Conservation (phyloP, 2,329 filamentous ascomycete genomes). For the Truncatella angustata region DNA sequence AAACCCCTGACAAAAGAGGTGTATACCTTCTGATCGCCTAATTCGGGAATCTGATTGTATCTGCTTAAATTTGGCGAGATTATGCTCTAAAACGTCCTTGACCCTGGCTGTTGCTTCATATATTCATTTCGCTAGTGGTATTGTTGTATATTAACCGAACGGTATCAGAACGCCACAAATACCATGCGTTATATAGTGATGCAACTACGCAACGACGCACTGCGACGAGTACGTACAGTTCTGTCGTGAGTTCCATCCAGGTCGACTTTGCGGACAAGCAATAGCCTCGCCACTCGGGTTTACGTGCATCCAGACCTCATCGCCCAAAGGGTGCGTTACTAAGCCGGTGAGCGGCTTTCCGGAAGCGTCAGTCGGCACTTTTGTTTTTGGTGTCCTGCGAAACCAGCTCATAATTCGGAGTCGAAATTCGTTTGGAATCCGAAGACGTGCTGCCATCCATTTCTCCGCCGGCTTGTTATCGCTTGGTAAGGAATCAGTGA, state of each 20-base stretch:
- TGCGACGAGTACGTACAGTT: background rate
- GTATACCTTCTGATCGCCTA: too few relatives aligned
- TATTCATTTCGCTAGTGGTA: too few relatives aligned
- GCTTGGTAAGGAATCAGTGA: conserved; percentile 40
- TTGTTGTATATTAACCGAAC: too few relatives aligned
- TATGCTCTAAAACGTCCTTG: too few relatives aligned
- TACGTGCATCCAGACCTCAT: conserved; percentile 55
- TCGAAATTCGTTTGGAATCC: conserved; percentile 56
- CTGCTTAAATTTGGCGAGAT: too few relatives aligned
- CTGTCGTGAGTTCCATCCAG: background rate
- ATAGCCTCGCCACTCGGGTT: conserved; percentile 34
- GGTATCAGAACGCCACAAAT: too few relatives aligned
- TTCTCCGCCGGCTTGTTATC: conserved; percentile 56
- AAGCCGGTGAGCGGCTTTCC: conserved; percentile 35
- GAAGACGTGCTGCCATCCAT: conserved; percentile 56
- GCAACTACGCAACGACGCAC: conserved; percentile 1
- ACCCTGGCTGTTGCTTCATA: too few relatives aligned
- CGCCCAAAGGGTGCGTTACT: conserved; percentile 25
- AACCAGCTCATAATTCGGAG: conserved; percentile 45
- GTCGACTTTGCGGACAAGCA: conserved; percentile 3
- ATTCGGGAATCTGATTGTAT: too few relatives aligned
- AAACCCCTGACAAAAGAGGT: too few relatives aligned
- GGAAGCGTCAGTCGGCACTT: conserved; percentile 33
- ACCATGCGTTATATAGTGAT: too few relatives aligned
- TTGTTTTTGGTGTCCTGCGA: conserved; percentile 32